Base-by-base conservation (phyloP, 2,329 filamentous ascomycete species). In the Periconia macrospinosa region DNA sequence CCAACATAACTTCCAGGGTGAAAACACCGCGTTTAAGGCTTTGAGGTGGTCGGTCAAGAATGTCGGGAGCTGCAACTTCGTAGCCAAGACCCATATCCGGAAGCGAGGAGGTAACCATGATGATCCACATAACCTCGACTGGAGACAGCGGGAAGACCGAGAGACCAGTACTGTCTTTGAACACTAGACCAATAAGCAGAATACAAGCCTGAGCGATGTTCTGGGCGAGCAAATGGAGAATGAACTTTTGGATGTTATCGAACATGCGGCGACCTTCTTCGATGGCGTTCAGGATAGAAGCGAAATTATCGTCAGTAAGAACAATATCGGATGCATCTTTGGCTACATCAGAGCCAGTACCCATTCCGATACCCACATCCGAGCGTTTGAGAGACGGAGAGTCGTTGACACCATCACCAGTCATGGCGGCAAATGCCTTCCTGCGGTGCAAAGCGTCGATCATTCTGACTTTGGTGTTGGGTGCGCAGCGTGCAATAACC, bases 51-150 rank as follows among this genome's bases (percentile, higher is more conserved):
- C 91, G 87, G 58, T 82, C 78, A 84, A 96, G 91, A 56, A 96
- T 87, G 67, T 93, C 89, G 1, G 84, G 81, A 0, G 87, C 84
- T 0, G 90, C 90, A 43, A 81, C 77, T 73, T 96, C 91, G 61
- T 91, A 88, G 18, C 91, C 91, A 1, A 96, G 83, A 42, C 91
- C 92, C 78, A 96, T 94, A 54, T 92, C 92, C 1, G 91, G 91
- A 72, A 94, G 86, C 7, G 88, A 90, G 41, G 90, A 93, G 0
- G 92, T 96, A 51, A 94, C 83, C 89, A 96, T 93, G 74, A 96
- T 96, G 72, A 96, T 91, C 91, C 91, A 96, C 54, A 96, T 83
- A 58, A 96, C 93, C 65, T 96, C 87, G 11, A 96, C 85, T 0
- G 92, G 91, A 0, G 90, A 86, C 43, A 96, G 84, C 5, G 91